These are phyloP conservation scores for Hibiscus trionum DNA, from an alignment of 345 rosid species.

Conservation along the genomic window DNA sequence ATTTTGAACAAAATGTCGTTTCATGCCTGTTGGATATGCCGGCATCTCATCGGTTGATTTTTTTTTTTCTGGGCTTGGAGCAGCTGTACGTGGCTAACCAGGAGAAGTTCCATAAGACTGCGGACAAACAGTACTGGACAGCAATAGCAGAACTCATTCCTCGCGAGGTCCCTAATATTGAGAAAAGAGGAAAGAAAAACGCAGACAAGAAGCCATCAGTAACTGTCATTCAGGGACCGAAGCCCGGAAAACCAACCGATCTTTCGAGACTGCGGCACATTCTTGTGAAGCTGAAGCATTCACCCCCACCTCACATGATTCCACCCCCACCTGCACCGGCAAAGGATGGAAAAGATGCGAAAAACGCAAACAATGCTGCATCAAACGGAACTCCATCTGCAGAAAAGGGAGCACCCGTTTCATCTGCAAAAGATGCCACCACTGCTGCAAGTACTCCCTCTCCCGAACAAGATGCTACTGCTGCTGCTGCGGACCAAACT, in stretches of 20 bases:
- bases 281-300: constrained; percentile 54
- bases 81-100: constrained; percentile 58
- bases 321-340: constrained; percentile 58
- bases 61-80: constrained; percentile 8
- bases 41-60: background rate
- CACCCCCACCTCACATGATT: constrained; percentile 73
- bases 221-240: constrained; percentile 54
- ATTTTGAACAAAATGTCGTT: background rate
- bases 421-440: constrained; percentile 21
- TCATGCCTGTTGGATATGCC: background rate
- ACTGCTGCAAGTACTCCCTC: background rate
- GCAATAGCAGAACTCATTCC: constrained; percentile 65
- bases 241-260: constrained; percentile 73
- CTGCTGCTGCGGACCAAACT: constrained; percentile 16
- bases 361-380: constrained; percentile 15
- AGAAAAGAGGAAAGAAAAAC: constrained; percentile 47
- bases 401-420: constrained; percentile 18
- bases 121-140: constrained; percentile 56
- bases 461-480: constrained; percentile 17
- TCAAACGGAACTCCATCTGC: constrained; percentile 11
- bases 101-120: constrained; percentile 63
- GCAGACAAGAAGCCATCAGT: constrained; percentile 48
- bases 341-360: constrained; percentile 26
- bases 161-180: constrained; percentile 58
- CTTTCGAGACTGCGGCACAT: constrained; percentile 66